phyloP scores from a whole-genome alignment of 805 yeast genomes.

The Cyberlindnera misumaiensis region DNA sequence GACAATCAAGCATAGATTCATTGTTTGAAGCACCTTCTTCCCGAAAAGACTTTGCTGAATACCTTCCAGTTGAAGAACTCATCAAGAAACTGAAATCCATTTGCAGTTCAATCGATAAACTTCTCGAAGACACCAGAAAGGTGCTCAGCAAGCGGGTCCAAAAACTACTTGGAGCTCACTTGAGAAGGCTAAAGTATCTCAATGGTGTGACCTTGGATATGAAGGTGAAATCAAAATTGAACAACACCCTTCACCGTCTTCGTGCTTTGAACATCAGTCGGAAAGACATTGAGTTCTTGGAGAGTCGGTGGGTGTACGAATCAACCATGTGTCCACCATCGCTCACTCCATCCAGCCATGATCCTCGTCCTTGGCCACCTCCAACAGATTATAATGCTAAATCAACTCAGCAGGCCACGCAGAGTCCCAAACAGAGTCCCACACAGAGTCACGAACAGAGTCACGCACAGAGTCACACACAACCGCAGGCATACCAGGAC shows the following conservation, averaged over 20 bases:
- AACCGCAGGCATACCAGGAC: no score
- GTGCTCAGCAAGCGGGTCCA: conserved; percentile 1
- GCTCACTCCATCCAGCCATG: neutral
- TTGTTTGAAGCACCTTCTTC: neutral
- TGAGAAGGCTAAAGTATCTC: conserved; percentile 2
- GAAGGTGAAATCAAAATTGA: conserved; percentile 2
- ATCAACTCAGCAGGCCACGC: neutral
- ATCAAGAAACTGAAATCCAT: neutral
- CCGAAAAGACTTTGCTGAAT: neutral
- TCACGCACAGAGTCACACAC: neutral
- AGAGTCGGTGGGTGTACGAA: conserved; percentile 5
- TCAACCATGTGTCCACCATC: neutral
- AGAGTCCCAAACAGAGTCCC: neutral
- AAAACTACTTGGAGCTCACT: neutral
- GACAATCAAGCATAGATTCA: neutral
- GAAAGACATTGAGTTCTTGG: conserved; percentile 3
- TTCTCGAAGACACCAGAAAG: neutral
- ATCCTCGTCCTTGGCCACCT: conserved; percentile 2
- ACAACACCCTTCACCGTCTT: conserved; percentile 2
- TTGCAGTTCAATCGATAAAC: neutral
- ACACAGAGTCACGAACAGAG: neutral
- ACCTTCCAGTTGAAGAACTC: neutral
- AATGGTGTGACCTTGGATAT: conserved; percentile 3
- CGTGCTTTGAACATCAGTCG: neutral
- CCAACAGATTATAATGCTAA: neutral